Conservation (phyloP, 345 rosid genomes). For the Psidium friedrichsthalianum region DNA sequence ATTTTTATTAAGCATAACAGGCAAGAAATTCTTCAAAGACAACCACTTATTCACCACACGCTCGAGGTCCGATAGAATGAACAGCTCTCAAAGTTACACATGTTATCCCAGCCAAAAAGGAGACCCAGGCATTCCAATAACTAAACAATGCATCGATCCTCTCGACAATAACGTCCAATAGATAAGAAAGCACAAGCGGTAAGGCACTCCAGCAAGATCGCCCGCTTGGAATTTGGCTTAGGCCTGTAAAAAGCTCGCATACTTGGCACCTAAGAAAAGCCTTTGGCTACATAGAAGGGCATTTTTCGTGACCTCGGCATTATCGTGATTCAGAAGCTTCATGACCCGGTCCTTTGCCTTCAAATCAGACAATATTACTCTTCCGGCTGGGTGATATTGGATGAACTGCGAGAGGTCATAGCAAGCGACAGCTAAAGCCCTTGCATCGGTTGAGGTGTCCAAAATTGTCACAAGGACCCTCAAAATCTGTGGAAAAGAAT, state of each 20-base stretch:
- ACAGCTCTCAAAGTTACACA: not conserved
- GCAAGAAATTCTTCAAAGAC: not conserved
- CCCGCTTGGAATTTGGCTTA: slow-evolving; percentile 9
- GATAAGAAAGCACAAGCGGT: not conserved
- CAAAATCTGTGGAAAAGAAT: slow-evolving; percentile 41
- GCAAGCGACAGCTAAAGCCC: slow-evolving; percentile 87
- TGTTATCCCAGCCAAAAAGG: not conserved
- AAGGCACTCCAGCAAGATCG: not conserved
- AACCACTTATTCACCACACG: not conserved
- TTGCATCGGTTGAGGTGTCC: slow-evolving; percentile 83
- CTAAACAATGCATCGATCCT: not conserved
- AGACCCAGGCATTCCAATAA: not conserved
- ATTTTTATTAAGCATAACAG: not conserved
- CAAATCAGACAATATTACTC: slow-evolving; percentile 77
- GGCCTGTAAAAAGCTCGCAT: slow-evolving; percentile 94
- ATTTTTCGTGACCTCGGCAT: slow-evolving; percentile 35
- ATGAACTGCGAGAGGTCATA: slow-evolving; percentile 93
- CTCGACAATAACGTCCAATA: not conserved
- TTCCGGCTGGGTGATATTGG: slow-evolving; percentile 85
- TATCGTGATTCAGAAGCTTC: slow-evolving; percentile 44
- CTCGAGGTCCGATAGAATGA: not conserved
- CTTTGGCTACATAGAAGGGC: slow-evolving; percentile 37
- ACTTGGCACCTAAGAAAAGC: slow-evolving; percentile 50
- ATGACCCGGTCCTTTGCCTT: slow-evolving; percentile 74
- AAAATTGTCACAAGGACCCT: slow-evolving; percentile 85